Percentiles rank a stretch among this genome's conserved stretches.
Evolutionary conservation across 2,329 filamentous ascomycete genomes (phyloP).

Genomic region (Chalara sp.): DNA sequence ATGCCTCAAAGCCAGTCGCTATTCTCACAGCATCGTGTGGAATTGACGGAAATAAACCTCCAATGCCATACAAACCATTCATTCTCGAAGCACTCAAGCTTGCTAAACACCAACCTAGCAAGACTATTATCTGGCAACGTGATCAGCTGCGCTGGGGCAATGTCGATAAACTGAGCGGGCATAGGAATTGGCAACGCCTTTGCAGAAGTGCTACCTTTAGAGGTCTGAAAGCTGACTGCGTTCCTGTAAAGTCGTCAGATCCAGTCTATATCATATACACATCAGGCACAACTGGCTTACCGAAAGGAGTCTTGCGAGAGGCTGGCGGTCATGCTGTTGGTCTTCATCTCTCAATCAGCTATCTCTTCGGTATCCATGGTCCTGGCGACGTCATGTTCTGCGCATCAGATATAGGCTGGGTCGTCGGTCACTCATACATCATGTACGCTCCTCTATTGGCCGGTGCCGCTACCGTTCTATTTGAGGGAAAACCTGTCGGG

Average conservation of each 20-base stretch:
- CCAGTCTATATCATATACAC: slow-evolving; percentile 89
- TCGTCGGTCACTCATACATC: slow-evolving; percentile 81
- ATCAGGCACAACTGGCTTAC: slow-evolving; percentile 72
- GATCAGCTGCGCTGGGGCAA: slow-evolving; percentile 69
- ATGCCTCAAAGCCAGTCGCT: slow-evolving; percentile 66
- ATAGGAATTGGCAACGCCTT: slow-evolving; percentile 74
- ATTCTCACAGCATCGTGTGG: slow-evolving; percentile 89
- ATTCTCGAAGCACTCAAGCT: slow-evolving; percentile 66
- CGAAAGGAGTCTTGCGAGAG: slow-evolving; percentile 78
- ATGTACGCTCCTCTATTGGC: slow-evolving; percentile 81
- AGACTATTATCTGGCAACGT: slow-evolving; percentile 78
- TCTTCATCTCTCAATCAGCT: slow-evolving; percentile 72
- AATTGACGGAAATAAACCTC: slow-evolving; percentile 78
- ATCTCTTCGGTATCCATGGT: slow-evolving; percentile 75
- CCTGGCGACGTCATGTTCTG: slow-evolving; percentile 69
- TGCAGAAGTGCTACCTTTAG: slow-evolving; percentile 64
- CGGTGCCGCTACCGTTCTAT: slow-evolving; percentile 80
- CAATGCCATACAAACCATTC: slow-evolving; percentile 69
- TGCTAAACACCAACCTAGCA: slow-evolving; percentile 63
- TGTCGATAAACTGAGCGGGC: slow-evolving; percentile 57
- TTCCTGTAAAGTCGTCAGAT: slow-evolving; percentile 72
- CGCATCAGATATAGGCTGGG: slow-evolving; percentile 88
- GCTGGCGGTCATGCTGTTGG: slow-evolving; percentile 85
- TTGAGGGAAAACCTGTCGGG: slow-evolving; percentile 89
- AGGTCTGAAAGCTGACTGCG: slow-evolving; percentile 63